A percentile compares a stretch with the other conserved stretches of the same genome.
These are phyloP conservation scores for Gnomoniopsis sp. DNA, from an alignment of 2,329 filamentous ascomycete species.

Conservation along the genomic window DNA sequence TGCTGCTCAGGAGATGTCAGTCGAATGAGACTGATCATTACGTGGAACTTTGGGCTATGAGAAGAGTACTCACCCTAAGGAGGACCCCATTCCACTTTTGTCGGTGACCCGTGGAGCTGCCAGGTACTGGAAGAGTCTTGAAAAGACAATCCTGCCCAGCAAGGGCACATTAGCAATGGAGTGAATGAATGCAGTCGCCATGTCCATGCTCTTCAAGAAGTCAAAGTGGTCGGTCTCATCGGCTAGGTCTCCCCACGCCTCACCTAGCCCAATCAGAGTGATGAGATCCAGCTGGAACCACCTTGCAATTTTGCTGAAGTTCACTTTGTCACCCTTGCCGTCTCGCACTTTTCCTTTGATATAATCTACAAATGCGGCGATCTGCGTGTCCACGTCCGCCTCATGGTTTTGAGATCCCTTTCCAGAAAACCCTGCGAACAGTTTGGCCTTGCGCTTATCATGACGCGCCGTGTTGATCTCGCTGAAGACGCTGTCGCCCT, in stretches of 20 bases:
- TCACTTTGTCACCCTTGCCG: background rate
- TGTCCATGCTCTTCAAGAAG: background rate
- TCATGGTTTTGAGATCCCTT: slow-evolving; percentile 26
- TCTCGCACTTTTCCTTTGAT: background rate
- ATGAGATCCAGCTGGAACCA: slow-evolving; percentile 16
- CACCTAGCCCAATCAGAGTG: slow-evolving; percentile 4
- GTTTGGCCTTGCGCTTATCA: slow-evolving; percentile 27
- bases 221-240: slow-evolving; percentile 9
- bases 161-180: background rate
- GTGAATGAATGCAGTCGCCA: background rate
- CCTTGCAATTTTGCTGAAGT: slow-evolving; percentile 9
- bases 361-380: slow-evolving; percentile 7
- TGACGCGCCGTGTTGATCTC: slow-evolving; percentile 23
- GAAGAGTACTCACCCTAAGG: slow-evolving; percentile 7
- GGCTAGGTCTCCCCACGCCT: slow-evolving; percentile 14
- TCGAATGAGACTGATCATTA: background rate
- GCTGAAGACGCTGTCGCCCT: slow-evolving; percentile 24
- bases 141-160: background rate
- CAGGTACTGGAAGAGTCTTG: background rate
- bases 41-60: background rate
- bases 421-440: slow-evolving; percentile 25
- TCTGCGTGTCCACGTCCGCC: slow-evolving; percentile 15
- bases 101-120: slow-evolving; percentile 9
- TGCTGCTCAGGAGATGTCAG: background rate
- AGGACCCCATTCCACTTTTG: slow-evolving; percentile 9